Evolutionary conservation across 2,329 filamentous ascomycete genomes (phyloP).

Genomic region (Phialemoniopsis sp.): DNA sequence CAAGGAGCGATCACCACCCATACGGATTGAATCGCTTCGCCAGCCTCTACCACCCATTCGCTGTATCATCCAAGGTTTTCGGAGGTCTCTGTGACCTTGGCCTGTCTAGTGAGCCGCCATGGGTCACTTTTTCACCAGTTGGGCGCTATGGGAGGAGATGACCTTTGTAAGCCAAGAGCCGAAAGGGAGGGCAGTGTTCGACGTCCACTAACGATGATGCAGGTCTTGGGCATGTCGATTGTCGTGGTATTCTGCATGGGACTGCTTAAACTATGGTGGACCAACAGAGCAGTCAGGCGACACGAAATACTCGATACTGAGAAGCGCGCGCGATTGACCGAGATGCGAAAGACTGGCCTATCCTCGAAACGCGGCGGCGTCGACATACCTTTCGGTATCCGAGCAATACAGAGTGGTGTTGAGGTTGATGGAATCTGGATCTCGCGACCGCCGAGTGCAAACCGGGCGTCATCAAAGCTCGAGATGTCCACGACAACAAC

Average conservation of each 20-base stretch:
- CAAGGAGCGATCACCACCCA: too few species aligned
- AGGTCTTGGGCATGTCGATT: conserved; percentile 73
- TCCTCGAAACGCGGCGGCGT: conserved; percentile 32
- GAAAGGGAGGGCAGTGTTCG: background rate
- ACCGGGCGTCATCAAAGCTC: conserved; percentile 9
- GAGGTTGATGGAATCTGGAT: conserved; percentile 85
- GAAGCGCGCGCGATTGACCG: conserved; percentile 48
- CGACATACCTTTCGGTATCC: conserved; percentile 80
- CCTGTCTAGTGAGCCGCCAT: too few species aligned
- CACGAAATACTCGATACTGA: conserved; percentile 64
- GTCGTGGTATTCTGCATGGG: conserved; percentile 65
- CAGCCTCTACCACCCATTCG: too few species aligned
- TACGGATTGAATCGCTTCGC: too few species aligned
- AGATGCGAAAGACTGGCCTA: conserved; percentile 53
- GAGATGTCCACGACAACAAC: conserved; percentile 13
- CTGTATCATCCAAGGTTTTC: too few species aligned
- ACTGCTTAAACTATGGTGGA: conserved; percentile 62
- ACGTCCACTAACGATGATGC: conserved; percentile 6
- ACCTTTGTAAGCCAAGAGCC: conserved; percentile 64
- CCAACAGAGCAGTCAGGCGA: conserved; percentile 48
- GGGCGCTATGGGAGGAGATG: conserved; percentile 87
- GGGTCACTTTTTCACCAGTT: conserved; percentile 56
- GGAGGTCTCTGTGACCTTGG: too few species aligned
- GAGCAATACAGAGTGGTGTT: conserved; percentile 78
- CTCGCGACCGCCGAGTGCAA: conserved; percentile 44